Base-by-base conservation (phyloP, 345 rosid genomes). In the Tarenaya hassleriana region DNA sequence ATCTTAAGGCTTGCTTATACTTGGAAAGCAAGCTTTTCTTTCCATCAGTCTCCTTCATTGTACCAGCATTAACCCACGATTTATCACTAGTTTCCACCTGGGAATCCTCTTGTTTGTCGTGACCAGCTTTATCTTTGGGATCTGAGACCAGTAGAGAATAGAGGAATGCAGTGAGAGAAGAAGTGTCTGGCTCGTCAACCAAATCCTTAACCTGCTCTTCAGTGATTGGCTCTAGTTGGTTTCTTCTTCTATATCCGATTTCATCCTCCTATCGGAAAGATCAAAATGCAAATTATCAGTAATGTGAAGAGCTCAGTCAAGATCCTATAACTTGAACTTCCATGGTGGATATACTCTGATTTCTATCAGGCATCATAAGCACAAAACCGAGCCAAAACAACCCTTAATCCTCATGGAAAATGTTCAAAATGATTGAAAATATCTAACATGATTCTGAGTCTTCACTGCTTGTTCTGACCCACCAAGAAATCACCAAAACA, bases 111-210 rank as follows among this genome's bases (percentile, higher is more conserved):
- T 24, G 29, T 24, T 24, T 5, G 29, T 24, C 29, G 3, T 70
- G 69, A 55, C 66, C 72, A 3, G 73, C 44, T 34, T 54, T 27
- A 14, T 34, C 43, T 16, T 60, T 55, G 5, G 67, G 62, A 15
- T 67, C 53, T 1, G 95, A 73, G 34, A 89, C 70, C 60, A 92
- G 61, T 5, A 91, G 69, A 8, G 98, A 92, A 63, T 79, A 81
- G 42, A 92, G 88, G 68, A 92, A 92, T 10, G 96, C 95, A 35
- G 86, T 68, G 64, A 92, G 84, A 13, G 98, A 92, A 49, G 98
- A 92, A 11, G 98, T 87, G 67, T 91, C 96, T 0, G 98, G 98
- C 14, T 80, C 96, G 61, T 77, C 82, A 49, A 65, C 76, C 48
- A 57, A 51, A 56, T 63, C 72, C 51, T 41, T 74, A 1, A 49